Conservation (phyloP, 1,284 basidiomycete genomes). For the Boletellus dicymbophilus region DNA sequence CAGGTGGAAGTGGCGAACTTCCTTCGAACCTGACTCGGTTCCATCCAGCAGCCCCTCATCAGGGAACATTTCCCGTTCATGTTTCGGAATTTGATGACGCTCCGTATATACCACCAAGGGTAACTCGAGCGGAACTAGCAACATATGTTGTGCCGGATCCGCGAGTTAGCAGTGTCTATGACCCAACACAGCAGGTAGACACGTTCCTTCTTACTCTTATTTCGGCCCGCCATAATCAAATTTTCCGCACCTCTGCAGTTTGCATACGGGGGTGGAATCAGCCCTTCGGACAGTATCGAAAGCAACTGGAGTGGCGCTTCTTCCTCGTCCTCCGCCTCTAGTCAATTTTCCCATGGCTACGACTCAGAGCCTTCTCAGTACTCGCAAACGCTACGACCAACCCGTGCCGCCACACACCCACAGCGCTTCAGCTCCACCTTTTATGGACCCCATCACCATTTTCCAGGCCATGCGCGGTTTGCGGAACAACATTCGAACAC, state of each 20-base stretch:
- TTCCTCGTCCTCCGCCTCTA: constrained; percentile 26
- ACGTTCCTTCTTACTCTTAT: background rate
- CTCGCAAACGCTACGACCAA: constrained; percentile 3
- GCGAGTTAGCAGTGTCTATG: constrained; percentile 9
- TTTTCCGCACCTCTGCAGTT: constrained; percentile 12
- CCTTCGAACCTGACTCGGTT: constrained; percentile 10
- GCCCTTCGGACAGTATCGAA: constrained; percentile 29
- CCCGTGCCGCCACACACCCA: constrained; percentile 1
- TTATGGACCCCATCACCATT: constrained; percentile 21
- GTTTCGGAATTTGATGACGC: constrained; percentile 25
- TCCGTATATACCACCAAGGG: constrained; percentile 32
- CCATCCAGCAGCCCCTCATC: constrained; percentile 11
- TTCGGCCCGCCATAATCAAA: background rate
- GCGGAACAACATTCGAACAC: constrained; percentile 12
- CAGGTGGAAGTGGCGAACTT: constrained; percentile 14
- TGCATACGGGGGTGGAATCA: constrained; percentile 20
- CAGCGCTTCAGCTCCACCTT: constrained; percentile 27
- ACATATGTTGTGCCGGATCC: constrained; percentile 17
- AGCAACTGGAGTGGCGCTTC: constrained; percentile 30
- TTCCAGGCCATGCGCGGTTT: constrained; percentile 22
- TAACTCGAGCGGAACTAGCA: constrained; percentile 18
- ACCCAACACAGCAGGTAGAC: constrained; percentile 14
- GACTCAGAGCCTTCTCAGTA: constrained; percentile 8
- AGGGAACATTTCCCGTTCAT: constrained; percentile 8
- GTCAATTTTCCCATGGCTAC: constrained; percentile 16